Conservation (phyloP, 1,284 basidiomycete species). For the Chalciporus piperatoides region DNA sequence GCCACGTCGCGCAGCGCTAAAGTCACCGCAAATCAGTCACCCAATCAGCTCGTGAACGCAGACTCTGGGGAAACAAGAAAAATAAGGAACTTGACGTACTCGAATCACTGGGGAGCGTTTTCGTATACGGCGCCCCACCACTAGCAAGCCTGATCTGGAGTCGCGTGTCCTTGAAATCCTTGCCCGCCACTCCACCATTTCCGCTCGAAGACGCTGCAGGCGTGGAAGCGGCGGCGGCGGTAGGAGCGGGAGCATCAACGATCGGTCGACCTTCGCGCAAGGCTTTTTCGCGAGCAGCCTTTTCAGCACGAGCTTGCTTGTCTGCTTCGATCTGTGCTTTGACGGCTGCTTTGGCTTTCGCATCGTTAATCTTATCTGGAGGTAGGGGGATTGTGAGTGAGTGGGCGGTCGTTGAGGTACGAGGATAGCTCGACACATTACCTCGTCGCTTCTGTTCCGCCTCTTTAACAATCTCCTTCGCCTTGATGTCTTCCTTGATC, state of each 20-base stretch:
- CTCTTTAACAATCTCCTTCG: constrained; percentile 79
- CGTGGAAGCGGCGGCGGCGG: constrained; percentile 28
- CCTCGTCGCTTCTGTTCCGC: constrained; percentile 76
- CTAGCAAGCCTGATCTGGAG: constrained; percentile 80
- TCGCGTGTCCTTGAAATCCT: constrained; percentile 79
- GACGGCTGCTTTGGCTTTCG: constrained; percentile 76
- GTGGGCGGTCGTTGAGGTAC: neutral
- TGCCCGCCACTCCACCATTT: constrained; percentile 49
- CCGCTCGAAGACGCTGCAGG: constrained; percentile 38
- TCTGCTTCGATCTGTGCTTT: constrained; percentile 94
- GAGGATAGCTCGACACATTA: constrained; percentile 28
- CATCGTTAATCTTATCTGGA: constrained; percentile 83
- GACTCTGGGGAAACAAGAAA: neutral
- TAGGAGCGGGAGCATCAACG: constrained; percentile 27
- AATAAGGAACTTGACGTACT: constrained; percentile 46
- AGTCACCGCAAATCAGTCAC: neutral
- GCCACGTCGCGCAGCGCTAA: constrained; percentile 78
- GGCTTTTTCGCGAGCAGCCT: constrained; percentile 84
- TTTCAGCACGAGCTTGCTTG: constrained; percentile 85
- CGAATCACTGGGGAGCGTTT: constrained; percentile 74
- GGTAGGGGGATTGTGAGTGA: neutral
- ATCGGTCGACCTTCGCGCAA: constrained; percentile 68
- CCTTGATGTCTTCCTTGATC: constrained; percentile 73
- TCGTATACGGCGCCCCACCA: constrained; percentile 77
- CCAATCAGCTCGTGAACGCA: neutral